These are phyloP conservation scores for Scheffersomyces amazonensis DNA, from an alignment of 805 yeast genomes.

Conservation along the genomic window DNA sequence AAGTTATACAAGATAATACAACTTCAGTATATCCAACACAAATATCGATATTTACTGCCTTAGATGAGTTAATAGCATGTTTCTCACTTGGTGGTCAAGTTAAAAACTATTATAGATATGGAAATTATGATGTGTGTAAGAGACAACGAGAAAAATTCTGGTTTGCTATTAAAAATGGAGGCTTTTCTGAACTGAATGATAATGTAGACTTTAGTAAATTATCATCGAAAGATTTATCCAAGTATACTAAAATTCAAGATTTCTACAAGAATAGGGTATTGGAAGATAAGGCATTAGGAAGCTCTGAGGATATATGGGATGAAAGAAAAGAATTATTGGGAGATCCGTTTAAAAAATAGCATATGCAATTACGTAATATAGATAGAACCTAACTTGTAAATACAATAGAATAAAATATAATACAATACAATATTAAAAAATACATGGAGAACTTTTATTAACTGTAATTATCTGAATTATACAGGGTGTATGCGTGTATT, in stretches of 20 bases:
- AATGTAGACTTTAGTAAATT: slow-evolving; percentile 16
- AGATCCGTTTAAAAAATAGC: slow-evolving; percentile 38
- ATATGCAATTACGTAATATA: no score
- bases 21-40: slow-evolving; percentile 27
- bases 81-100: slow-evolving; percentile 90
- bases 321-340: slow-evolving; percentile 30
- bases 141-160: slow-evolving; percentile 70
- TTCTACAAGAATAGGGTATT: slow-evolving; percentile 66
- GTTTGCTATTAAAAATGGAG: slow-evolving; percentile 68
- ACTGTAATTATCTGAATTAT: no score
- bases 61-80: slow-evolving; percentile 83
- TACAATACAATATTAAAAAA: no score
- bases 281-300: slow-evolving; percentile 62
- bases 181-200: slow-evolving; percentile 17
- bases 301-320: slow-evolving; percentile 86
- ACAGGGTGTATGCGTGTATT: no score
- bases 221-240: slow-evolving; percentile 45
- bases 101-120: slow-evolving; percentile 79
- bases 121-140: slow-evolving; percentile 70
- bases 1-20: slow-evolving; percentile 17
- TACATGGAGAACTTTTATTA: no score
- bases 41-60: slow-evolving; percentile 58
- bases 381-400: no score
- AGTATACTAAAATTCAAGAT: slow-evolving; percentile 53
- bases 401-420: no score